Evolutionary conservation across 148 eudicot species (phyloP).

Genomic region (Nepenthes gracilis): DNA sequence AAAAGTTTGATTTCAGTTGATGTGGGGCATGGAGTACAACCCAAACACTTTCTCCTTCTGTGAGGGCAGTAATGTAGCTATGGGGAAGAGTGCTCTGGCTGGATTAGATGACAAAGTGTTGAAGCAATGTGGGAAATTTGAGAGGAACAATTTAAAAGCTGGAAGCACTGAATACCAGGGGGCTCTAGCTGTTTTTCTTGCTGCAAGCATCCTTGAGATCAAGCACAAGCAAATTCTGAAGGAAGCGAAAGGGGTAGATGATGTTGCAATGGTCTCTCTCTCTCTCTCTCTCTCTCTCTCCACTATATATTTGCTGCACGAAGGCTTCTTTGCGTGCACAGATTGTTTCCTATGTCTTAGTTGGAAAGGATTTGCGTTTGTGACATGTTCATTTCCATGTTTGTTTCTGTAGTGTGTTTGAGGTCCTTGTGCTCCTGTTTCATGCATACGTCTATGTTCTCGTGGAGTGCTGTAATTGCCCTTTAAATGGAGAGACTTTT

Average conservation of each 20-base stretch:
- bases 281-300: constrained; percentile 16
- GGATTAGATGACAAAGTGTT: constrained; percentile 41
- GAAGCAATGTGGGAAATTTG: constrained; percentile 77
- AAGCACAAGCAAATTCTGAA: constrained; percentile 70
- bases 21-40: constrained; percentile 99
- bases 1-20: constrained; percentile 43
- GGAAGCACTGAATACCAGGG: constrained; percentile 51
- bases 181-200: constrained; percentile 73
- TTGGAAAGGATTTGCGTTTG: background rate
- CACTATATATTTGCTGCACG: background rate
- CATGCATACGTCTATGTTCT: too few species aligned
- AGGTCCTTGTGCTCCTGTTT: too few species aligned
- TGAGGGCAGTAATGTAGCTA: constrained; percentile 33
- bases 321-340: background rate
- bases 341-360: background rate
- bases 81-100: constrained; percentile 17
- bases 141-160: constrained; percentile 55
- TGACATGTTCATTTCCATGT: background rate
- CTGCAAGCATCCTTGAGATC: constrained; percentile 85
- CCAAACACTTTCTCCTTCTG: constrained; percentile 62
- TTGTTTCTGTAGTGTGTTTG: background rate
- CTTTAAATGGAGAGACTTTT: too few species aligned
- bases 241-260: constrained; percentile 93
- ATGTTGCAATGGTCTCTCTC: constrained; percentile 62
- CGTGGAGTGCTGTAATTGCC: too few species aligned